Conservation (phyloP, 805 yeast genomes). For the Wickerhamiella hasegawae region DNA sequence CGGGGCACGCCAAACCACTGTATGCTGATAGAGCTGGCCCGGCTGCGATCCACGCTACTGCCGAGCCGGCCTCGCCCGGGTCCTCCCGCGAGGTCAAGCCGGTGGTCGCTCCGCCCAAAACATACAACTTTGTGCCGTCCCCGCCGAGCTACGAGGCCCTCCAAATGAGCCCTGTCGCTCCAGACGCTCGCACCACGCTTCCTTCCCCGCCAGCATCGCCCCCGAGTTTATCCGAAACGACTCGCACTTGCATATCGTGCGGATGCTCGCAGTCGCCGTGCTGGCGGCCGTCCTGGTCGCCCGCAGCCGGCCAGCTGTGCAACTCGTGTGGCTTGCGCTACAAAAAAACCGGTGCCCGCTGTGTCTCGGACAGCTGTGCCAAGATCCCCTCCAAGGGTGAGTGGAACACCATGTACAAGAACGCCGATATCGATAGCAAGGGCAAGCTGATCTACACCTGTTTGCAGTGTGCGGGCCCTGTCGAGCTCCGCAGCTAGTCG, state of each 20-base stretch:
- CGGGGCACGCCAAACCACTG: too few relatives aligned
- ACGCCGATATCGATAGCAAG: conserved; percentile 31
- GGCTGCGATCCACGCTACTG: too few relatives aligned
- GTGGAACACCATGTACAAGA: conserved; percentile 71
- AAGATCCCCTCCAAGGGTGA: conserved; percentile 95
- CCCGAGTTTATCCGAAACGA: background rate
- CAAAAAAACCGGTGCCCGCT: conserved; percentile 86
- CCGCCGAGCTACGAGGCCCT: too few relatives aligned
- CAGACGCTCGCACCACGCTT: too few relatives aligned
- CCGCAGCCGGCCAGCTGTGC: conserved; percentile 84
- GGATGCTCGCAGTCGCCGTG: conserved; percentile 87
- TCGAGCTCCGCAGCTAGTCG: conserved; percentile 26
- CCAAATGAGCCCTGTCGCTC: too few relatives aligned
- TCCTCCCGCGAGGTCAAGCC: too few relatives aligned
- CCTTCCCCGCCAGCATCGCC: too few relatives aligned
- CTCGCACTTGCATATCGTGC: conserved; percentile 58
- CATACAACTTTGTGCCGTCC: too few relatives aligned
- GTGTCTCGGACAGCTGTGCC: conserved; percentile 57
- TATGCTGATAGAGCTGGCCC: too few relatives aligned
- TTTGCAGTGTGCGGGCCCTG: conserved; percentile 42
- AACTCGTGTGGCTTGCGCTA: conserved; percentile 91
- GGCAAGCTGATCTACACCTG: conserved; percentile 27
- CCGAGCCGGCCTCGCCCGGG: too few relatives aligned
- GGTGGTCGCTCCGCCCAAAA: too few relatives aligned
- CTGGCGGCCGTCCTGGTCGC: conserved; percentile 97